Evolutionary conservation across 108 stramenopile genomes (phyloP), one percentile per base, ranked within the genome.

Genomic region (Ochromonas danica): DNA sequence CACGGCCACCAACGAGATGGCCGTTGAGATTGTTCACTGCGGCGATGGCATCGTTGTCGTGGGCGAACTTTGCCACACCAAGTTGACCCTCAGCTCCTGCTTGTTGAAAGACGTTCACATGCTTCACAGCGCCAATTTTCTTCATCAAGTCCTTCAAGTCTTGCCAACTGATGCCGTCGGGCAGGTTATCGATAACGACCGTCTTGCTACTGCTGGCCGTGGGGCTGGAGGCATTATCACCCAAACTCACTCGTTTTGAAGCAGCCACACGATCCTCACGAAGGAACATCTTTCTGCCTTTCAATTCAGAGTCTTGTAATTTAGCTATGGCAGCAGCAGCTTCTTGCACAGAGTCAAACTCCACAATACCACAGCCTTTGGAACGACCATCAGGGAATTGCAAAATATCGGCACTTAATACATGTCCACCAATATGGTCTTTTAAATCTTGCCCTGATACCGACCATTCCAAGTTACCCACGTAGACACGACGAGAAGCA

Each of bases 331-430:
- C 96, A 30, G 89, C 79, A 28, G 80, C 85, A 6, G 96, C 97
- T 62, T 94, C 95, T 63, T 89, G 84, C 0, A 93, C 85, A n/a
- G 85, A 87, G 82, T 93, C 92, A 82, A 88, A 98, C 61, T 91
- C 88, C 35, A 97, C 97, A 61, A 96, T 88, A 62, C 93, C 97
- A 77, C 93, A 95, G 36, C 97, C 95, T 63, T 90, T 92, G 70
- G 93, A 91, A 1, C 90, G 84, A 0, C 94, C 94, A 42, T 93
- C 91, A 39, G 86, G 67, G 42, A 86, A 87, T 42, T 89, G 89
- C 70, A 95, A 84, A 79, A 98, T 86, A 60, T 93, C 92, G 36
- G 93, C 95, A 79, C 90, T 86, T 79, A 94, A 91, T 60, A 95
- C 91, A 79, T 92, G 92, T 28, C 35, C 43, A 25, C 31, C 83